phyloP scores from a whole-genome alignment of 768 basidiomycete genomes.

The Xerocomus potaroensis region DNA sequence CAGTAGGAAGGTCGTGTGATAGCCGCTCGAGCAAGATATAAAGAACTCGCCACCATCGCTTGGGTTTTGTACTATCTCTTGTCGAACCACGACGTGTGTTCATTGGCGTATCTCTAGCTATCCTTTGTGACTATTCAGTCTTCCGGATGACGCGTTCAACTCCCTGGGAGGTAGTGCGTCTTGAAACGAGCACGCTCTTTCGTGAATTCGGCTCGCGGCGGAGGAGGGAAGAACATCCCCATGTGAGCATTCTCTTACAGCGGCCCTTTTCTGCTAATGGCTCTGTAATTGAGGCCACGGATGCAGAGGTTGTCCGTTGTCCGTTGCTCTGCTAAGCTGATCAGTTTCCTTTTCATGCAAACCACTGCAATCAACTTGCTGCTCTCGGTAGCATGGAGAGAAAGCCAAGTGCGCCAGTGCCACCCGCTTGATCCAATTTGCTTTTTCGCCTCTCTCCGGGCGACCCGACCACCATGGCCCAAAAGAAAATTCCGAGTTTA shows the following conservation, averaged over 20 bases:
- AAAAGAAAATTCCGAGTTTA: slow-evolving; percentile 21
- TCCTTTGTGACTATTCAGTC: slow-evolving; percentile 15
- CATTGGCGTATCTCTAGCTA: slow-evolving; percentile 3
- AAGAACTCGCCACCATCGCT: slow-evolving; percentile 8
- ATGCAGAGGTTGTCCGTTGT: too few relatives aligned
- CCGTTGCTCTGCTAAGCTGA: too few relatives aligned
- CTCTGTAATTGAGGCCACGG: too few relatives aligned
- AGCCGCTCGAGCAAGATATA: too few relatives aligned
- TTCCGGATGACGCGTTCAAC: slow-evolving; percentile 15
- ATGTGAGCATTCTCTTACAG: too few relatives aligned
- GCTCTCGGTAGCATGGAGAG: slow-evolving; percentile 12
- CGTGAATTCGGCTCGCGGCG: too few relatives aligned
- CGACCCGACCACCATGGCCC: slow-evolving; percentile 9
- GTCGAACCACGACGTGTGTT: slow-evolving; percentile 17
- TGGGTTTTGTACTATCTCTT: slow-evolving; percentile 15
- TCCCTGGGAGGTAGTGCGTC: too few relatives aligned
- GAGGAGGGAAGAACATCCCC: too few relatives aligned
- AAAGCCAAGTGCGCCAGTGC: slow-evolving; percentile 20
- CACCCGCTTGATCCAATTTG: slow-evolving; percentile 24
- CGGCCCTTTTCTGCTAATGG: too few relatives aligned
- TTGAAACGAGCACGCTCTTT: too few relatives aligned
- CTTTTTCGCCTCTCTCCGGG: slow-evolving; percentile 26
- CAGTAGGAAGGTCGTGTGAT: too few relatives aligned
- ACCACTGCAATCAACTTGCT: slow-evolving; percentile 6
- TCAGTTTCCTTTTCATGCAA: slow-evolving; percentile 22